These are phyloP conservation scores for Arachis monticola DNA, from an alignment of 331 rosid species.

Conservation along the genomic window DNA sequence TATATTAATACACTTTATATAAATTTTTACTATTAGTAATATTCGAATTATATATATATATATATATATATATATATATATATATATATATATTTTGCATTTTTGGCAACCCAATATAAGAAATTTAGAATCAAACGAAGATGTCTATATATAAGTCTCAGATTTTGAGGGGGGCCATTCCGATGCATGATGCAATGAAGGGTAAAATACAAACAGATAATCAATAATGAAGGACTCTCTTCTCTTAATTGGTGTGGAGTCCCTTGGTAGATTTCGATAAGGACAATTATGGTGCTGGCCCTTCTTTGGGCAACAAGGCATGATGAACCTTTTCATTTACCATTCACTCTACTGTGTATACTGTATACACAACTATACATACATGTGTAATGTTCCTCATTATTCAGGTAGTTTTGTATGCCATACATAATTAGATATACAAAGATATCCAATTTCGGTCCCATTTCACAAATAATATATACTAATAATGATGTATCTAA, in stretches of 20 bases:
- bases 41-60: too few relatives aligned
- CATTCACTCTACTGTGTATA: slow-evolving; percentile 6
- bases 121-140: neutral
- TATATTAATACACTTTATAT: too few relatives aligned
- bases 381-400: neutral
- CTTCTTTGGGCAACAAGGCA: slow-evolving; percentile 33
- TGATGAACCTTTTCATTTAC: slow-evolving; percentile 52
- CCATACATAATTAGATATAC: neutral
- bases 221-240: slow-evolving; percentile 26
- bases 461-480: too few relatives aligned
- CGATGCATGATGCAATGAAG: slow-evolving; percentile 48
- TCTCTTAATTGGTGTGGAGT: neutral
- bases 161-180: slow-evolving; percentile 48
- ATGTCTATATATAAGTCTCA: slow-evolving; percentile 12
- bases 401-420: neutral
- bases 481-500: too few relatives aligned
- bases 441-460: neutral
- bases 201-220: slow-evolving; percentile 40
- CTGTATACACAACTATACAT: too few relatives aligned
- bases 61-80: too few relatives aligned
- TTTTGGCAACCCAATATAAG: too few relatives aligned
- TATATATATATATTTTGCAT: too few relatives aligned
- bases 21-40: too few relatives aligned
- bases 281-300: slow-evolving; percentile 44
- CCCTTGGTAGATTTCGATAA: slow-evolving; percentile 48